Evolutionary conservation across 2,329 filamentous ascomycete genomes (phyloP).

Genomic region (Microascus cirrosus): DNA sequence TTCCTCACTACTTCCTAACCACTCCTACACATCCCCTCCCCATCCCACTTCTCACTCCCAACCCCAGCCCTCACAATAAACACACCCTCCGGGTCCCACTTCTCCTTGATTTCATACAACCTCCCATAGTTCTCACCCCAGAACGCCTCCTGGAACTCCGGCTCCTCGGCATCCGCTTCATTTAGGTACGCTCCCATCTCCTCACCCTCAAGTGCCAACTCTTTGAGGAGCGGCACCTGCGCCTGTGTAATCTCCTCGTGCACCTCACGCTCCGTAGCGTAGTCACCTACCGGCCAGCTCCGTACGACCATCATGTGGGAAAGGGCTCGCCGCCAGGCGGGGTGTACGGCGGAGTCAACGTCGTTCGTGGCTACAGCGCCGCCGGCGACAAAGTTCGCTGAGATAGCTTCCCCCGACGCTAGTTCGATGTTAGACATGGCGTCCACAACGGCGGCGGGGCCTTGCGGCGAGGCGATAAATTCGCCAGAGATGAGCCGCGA

Average conservation of each 20-base stretch:
- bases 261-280: conserved; percentile 19
- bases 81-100: conserved; percentile 27
- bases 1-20: too few relatives aligned
- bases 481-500: conserved; percentile 21
- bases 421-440: conserved; percentile 17
- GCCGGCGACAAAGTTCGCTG: conserved; percentile 17
- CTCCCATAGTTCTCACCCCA: conserved; percentile 23
- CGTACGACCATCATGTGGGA: conserved; percentile 7
- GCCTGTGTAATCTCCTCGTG: conserved; percentile 24
- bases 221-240: conserved; percentile 20
- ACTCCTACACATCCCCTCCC: conserved; percentile 4
- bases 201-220: conserved; percentile 21
- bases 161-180: conserved; percentile 20
- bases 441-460: conserved; percentile 20
- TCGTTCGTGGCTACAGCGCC: conserved; percentile 22
- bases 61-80: conserved; percentile 26
- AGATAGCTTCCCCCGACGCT: conserved; percentile 7
- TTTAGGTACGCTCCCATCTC: conserved; percentile 23
- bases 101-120: conserved; percentile 24
- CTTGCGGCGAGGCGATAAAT: conserved; percentile 18
- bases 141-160: conserved; percentile 24
- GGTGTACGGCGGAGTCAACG: conserved; percentile 19
- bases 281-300: not conserved
- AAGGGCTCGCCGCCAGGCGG: conserved; percentile 24
- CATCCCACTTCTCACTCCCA: conserved; percentile 24